These are phyloP conservation scores for Globisporangium solare DNA, from an alignment of 352 stramenopile species.

Conservation along the genomic window DNA sequence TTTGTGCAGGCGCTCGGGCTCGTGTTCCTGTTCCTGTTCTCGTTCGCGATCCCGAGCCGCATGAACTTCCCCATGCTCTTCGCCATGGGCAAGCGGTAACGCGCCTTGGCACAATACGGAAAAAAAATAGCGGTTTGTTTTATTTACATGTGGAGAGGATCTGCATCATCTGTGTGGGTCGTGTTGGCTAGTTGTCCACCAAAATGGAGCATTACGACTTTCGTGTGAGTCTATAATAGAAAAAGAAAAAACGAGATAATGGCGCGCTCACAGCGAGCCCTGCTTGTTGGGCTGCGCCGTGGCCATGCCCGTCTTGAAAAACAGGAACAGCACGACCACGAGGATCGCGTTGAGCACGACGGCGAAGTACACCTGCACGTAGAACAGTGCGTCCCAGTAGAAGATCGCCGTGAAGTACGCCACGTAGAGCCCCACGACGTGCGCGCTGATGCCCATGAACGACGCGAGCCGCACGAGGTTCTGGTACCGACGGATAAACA, in stretches of 20 bases:
- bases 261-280: constrained; percentile 22
- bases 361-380: constrained; percentile 74
- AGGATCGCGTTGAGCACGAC: constrained; percentile 64
- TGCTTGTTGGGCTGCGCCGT: constrained; percentile 38
- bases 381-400: constrained; percentile 70
- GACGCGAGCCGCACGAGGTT: constrained; percentile 65
- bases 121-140: too few species aligned
- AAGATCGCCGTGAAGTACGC: constrained; percentile 66
- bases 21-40: constrained; percentile 70
- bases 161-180: neutral
- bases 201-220: constrained; percentile 3
- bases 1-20: constrained; percentile 66
- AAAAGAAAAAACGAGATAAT: neutral
- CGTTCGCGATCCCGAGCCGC: constrained; percentile 67
- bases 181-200: too few species aligned
- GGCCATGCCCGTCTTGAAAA: constrained; percentile 64
- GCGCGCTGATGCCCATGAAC: constrained; percentile 78
- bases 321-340: constrained; percentile 43
- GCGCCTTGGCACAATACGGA: too few species aligned
- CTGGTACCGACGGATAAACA: constrained; percentile 54
- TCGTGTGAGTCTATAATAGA: neutral
- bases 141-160: constrained; percentile 13
- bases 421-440: constrained; percentile 68
- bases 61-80: constrained; percentile 84
- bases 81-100: constrained; percentile 72